These are phyloP conservation scores for Rubroshorea leprosula DNA, from an alignment of 345 rosid genomes.

Conservation along the genomic window DNA sequence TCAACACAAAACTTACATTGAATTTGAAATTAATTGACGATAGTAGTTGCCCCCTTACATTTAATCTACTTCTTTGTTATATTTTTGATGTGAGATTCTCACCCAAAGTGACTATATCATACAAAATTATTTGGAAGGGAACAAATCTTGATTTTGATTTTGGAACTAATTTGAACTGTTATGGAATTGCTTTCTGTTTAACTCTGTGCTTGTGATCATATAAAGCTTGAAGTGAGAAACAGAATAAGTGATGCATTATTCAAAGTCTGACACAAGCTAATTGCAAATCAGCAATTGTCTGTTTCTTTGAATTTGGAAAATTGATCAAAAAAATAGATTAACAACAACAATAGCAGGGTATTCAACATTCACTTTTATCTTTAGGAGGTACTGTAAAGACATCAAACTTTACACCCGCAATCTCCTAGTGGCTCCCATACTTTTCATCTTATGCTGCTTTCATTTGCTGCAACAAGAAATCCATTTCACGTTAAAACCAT, in stretches of 20 bases:
- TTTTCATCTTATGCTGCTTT: conserved; percentile 41
- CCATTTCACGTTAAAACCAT: not conserved
- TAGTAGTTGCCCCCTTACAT: too few relatives aligned
- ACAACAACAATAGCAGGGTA: conserved; percentile 19
- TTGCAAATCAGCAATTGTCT: conserved; percentile 23
- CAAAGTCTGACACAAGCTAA: conserved; percentile 23
- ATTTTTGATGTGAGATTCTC: too few relatives aligned
- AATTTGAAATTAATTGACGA: too few relatives aligned
- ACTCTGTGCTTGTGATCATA: not conserved
- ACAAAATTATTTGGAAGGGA: too few relatives aligned
- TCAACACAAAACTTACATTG: too few relatives aligned
- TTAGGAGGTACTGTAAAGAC: not conserved
- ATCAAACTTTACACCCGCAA: conserved; percentile 22
- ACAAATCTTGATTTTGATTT: too few relatives aligned
- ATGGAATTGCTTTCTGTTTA: not conserved
- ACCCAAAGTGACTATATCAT: too few relatives aligned
- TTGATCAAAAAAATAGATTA: conserved; percentile 5
- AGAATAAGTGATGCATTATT: conserved; percentile 33
- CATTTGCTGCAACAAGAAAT: conserved; percentile 39
- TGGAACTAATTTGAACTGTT: too few relatives aligned
- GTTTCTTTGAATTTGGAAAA: conserved; percentile 27
- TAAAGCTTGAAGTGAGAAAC: conserved; percentile 12
- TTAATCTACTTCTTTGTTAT: too few relatives aligned
- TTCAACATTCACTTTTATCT: conserved; percentile 7
- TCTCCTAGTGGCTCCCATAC: conserved; percentile 7